phyloP scores from a whole-genome alignment of 352 stramenopile species.

The Pythium phragmitis region DNA sequence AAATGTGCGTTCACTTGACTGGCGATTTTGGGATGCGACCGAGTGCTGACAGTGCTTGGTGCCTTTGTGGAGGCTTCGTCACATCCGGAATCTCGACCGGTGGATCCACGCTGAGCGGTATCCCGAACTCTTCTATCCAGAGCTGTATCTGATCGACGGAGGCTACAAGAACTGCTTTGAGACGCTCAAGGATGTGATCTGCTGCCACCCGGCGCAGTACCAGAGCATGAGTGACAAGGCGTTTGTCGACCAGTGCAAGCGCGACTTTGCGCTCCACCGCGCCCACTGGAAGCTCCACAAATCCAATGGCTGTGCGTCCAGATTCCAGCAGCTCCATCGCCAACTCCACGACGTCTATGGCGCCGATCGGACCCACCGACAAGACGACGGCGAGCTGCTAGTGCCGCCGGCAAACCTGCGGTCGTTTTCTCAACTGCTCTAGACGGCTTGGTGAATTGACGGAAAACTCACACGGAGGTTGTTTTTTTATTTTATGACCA shows the following conservation, averaged over 20 bases:
- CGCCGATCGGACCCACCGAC: background rate
- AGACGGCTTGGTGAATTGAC: background rate
- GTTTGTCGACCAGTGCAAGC: conserved; percentile 43
- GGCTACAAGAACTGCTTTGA: conserved; percentile 76
- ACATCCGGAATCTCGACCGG: conserved; percentile 63
- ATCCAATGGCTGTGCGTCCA: conserved; percentile 36
- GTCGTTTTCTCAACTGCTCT: conserved; percentile 14
- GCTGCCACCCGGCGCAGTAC: conserved; percentile 35
- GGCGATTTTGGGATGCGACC: no score
- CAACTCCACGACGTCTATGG: conserved; percentile 3
- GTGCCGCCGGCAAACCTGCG: conserved; percentile 2
- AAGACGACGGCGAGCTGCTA: background rate
- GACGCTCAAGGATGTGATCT: conserved; percentile 26
- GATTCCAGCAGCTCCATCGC: conserved; percentile 32
- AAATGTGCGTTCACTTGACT: conserved; percentile 38
- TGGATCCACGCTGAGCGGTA: conserved; percentile 57
- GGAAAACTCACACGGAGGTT: no score
- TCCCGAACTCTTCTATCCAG: conserved; percentile 61
- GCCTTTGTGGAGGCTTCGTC: conserved; percentile 33
- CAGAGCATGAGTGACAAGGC: conserved; percentile 48
- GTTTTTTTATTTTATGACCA: background rate
- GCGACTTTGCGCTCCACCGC: conserved; percentile 48
- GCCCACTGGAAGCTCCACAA: conserved; percentile 53
- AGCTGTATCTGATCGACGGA: conserved; percentile 69
- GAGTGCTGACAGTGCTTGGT: background rate